Conservation (phyloP, 768 basidiomycete species). For the Leccinum imitatum region DNA sequence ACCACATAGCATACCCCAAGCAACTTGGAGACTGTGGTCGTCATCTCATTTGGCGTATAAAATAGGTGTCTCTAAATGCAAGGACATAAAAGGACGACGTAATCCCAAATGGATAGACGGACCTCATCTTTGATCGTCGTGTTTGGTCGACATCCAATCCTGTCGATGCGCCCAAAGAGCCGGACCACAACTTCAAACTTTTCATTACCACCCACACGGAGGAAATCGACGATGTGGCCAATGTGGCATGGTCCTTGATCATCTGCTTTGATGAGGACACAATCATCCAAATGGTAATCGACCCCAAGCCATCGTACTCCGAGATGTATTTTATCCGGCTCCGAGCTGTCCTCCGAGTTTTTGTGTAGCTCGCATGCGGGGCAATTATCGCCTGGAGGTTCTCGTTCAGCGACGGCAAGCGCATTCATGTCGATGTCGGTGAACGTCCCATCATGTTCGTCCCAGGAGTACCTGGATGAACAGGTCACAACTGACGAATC, state of each 20-base stretch:
- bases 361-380: conserved; percentile 41
- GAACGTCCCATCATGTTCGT: conserved; percentile 46
- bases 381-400: conserved; percentile 52
- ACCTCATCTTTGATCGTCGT: conserved; percentile 58
- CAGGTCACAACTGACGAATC: conserved; percentile 3
- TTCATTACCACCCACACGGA: conserved; percentile 16
- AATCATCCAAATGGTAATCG: conserved; percentile 62
- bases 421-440: conserved; percentile 37
- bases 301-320: conserved; percentile 49
- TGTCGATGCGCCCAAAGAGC: conserved; percentile 52
- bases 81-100: not conserved
- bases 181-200: conserved; percentile 33
- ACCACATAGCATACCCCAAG: conserved; percentile 51
- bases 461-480: conserved; percentile 48
- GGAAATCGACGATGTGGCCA: conserved; percentile 48
- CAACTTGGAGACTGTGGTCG: conserved; percentile 38
- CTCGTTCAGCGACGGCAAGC: conserved; percentile 7
- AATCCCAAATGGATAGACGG: not conserved
- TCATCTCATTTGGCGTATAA: conserved; percentile 48
- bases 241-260: conserved; percentile 51
- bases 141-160: conserved; percentile 37
- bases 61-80: conserved; percentile 57
- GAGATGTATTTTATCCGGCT: conserved; percentile 30
- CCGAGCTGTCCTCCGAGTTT: conserved; percentile 33
- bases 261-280: conserved; percentile 48